Percentiles rank a stretch among this genome's conserved stretches.
phyloP scores from a whole-genome alignment of 2,329 filamentous ascomycete genomes.

The Fusarium ramigenum region DNA sequence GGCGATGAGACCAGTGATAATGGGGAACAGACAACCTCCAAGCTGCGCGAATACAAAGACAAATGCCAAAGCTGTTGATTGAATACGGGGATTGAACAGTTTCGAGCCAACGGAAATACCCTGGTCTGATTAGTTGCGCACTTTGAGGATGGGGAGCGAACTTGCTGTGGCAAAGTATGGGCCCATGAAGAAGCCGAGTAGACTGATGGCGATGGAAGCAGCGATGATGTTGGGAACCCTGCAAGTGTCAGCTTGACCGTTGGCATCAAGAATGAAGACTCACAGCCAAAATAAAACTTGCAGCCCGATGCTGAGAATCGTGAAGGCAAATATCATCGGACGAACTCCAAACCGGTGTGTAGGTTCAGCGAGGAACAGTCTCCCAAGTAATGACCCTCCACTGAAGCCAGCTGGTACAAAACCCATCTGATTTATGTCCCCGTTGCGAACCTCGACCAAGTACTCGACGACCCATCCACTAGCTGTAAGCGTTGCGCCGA shows the following conservation, averaged over 20 bases:
- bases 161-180: conserved; percentile 66
- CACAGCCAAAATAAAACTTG: conserved; percentile 70
- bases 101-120: conserved; percentile 64
- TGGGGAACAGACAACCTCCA: conserved; percentile 64
- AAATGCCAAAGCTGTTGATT: conserved; percentile 54
- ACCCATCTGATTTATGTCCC: conserved; percentile 65
- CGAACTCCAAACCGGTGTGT: conserved; percentile 67
- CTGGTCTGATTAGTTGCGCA: conserved; percentile 40
- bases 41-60: conserved; percentile 67
- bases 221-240: conserved; percentile 57
- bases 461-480: conserved; percentile 73
- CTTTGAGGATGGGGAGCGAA: background rate
- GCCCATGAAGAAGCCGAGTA: conserved; percentile 67
- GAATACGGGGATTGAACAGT: conserved; percentile 54
- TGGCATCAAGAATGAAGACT: too few relatives aligned
- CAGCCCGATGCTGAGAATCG: conserved; percentile 59
- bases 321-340: conserved; percentile 65
- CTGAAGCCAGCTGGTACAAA: conserved; percentile 70
- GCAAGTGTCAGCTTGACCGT: conserved; percentile 8
- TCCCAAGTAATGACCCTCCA: conserved; percentile 65
- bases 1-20: conserved; percentile 63
- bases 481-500: conserved; percentile 65
- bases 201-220: conserved; percentile 62
- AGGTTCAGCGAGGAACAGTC: conserved; percentile 66
- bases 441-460: conserved; percentile 66